Evolutionary conservation across 352 stramenopile species (phyloP).

Genomic region (Phytophthora pseudosyringae): DNA sequence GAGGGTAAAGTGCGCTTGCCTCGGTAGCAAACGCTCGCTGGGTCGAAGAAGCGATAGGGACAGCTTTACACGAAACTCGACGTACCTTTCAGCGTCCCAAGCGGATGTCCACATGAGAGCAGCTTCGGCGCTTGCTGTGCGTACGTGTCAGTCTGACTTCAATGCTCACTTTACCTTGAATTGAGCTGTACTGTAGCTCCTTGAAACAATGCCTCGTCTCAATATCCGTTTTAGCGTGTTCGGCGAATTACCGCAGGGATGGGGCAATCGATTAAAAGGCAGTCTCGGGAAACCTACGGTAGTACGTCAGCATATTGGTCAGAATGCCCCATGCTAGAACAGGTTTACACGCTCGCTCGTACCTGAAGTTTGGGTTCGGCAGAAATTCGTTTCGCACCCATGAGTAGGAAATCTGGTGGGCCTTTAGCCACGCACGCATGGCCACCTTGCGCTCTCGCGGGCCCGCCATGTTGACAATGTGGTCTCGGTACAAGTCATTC

Average conservation of each 20-base stretch:
- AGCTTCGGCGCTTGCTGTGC: not conserved
- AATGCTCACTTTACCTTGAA: not conserved
- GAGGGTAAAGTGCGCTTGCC: slow-evolving; percentile 4
- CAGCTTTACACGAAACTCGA: not conserved
- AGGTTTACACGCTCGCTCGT: slow-evolving; percentile 1
- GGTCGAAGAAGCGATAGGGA: not conserved
- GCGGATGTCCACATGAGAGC: not conserved
- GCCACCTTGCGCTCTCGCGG: slow-evolving; percentile 63
- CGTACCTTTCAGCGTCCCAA: not conserved
- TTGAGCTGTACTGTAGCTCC: not conserved
- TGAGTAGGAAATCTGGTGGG: slow-evolving; percentile 88
- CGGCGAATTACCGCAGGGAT: slow-evolving; percentile 11
- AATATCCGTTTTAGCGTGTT: slow-evolving; percentile 17
- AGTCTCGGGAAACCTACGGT: slow-evolving; percentile 25
- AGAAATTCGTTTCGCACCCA: slow-evolving; percentile 90
- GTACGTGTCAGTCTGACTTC: not conserved
- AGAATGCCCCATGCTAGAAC: slow-evolving; percentile 2
- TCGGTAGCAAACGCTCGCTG: slow-evolving; percentile 2
- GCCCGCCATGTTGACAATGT: slow-evolving; percentile 72
- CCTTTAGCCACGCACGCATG: slow-evolving; percentile 68
- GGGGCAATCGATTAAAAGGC: slow-evolving; percentile 14
- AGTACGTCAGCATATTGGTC: slow-evolving; percentile 4
- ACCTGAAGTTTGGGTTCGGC: slow-evolving; percentile 86
- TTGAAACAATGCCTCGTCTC: slow-evolving; percentile 16
- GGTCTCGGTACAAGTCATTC: slow-evolving; percentile 90